Conservation (phyloP, 257 asterid species). For the Nicotiana undulata region DNA sequence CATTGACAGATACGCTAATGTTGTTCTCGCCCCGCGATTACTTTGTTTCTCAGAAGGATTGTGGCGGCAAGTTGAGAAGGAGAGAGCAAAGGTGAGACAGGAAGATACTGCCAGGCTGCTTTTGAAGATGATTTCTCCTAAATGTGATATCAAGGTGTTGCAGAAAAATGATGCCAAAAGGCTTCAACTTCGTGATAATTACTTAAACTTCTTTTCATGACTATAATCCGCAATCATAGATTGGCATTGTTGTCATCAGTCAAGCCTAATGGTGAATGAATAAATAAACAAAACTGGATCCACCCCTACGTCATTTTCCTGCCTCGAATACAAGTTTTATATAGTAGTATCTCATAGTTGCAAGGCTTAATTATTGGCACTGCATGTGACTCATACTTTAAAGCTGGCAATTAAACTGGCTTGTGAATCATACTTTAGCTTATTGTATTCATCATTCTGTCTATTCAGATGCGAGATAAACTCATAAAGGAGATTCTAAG, state of each 20-base stretch:
- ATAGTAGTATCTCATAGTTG: too few relatives aligned
- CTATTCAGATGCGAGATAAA: too few relatives aligned
- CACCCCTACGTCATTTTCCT: neutral
- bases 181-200: conserved; percentile 9
- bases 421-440: too few relatives aligned
- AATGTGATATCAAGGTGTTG: conserved; percentile 46
- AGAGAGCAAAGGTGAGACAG: conserved; percentile 45
- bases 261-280: neutral
- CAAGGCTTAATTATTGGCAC: too few relatives aligned
- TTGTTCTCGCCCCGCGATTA: too few relatives aligned
- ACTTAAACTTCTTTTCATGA: neutral
- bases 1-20: too few relatives aligned
- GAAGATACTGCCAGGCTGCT: conserved; percentile 59
- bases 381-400: too few relatives aligned
- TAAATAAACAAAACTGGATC: neutral
- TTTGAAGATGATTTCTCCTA: conserved; percentile 53
- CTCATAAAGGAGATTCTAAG: too few relatives aligned
- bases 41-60: too few relatives aligned
- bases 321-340: too few relatives aligned
- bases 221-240: neutral
- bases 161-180: conserved; percentile 14
- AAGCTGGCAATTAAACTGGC: too few relatives aligned
- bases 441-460: too few relatives aligned
- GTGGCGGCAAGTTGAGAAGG: conserved; percentile 80
- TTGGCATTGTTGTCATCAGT: neutral